phyloP scores from a whole-genome alignment of 2,329 filamentous ascomycete species.

The Aschersonia sp. region DNA sequence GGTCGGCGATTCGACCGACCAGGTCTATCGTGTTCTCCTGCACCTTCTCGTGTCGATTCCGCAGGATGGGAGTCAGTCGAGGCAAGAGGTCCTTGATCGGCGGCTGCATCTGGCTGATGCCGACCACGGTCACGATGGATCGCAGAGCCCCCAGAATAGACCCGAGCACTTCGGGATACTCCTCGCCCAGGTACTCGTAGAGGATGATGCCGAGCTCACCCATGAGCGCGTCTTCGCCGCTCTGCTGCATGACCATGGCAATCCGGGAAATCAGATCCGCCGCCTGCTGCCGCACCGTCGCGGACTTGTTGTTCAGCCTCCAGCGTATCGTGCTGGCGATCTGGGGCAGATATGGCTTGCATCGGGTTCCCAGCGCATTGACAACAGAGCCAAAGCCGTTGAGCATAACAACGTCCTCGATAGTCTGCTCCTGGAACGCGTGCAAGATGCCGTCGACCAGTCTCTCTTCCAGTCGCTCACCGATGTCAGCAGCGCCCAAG shows the following conservation, averaged over 20 bases:
- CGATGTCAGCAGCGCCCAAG: conserved; percentile 85
- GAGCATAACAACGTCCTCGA: conserved; percentile 89
- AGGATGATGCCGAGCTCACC: conserved; percentile 87
- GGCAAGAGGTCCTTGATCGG: conserved; percentile 93
- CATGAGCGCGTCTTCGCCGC: conserved; percentile 89
- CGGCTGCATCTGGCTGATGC: conserved; percentile 95
- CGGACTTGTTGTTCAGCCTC: conserved; percentile 94
- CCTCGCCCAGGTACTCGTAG: conserved; percentile 96
- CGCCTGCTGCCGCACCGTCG: conserved; percentile 90
- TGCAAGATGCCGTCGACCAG: conserved; percentile 91
- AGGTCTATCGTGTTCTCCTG: conserved; percentile 98
- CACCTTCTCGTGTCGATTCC: conserved; percentile 97
- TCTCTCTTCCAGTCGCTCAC: conserved; percentile 80
- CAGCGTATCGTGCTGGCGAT: conserved; percentile 95
- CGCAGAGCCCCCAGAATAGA: conserved; percentile 91
- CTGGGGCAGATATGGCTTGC: conserved; percentile 92
- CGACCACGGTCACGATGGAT: conserved; percentile 93
- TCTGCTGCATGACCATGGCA: conserved; percentile 98
- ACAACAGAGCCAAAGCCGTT: conserved; percentile 98
- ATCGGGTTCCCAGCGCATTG: conserved; percentile 82
- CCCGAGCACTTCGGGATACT: conserved; percentile 93
- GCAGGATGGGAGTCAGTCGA: conserved; percentile 89
- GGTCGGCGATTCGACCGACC: conserved; percentile 93
- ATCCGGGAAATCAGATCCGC: conserved; percentile 94
- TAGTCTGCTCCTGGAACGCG: conserved; percentile 94